Base-by-base conservation (phyloP, 768 basidiomycete species). In the Russula virescens region DNA sequence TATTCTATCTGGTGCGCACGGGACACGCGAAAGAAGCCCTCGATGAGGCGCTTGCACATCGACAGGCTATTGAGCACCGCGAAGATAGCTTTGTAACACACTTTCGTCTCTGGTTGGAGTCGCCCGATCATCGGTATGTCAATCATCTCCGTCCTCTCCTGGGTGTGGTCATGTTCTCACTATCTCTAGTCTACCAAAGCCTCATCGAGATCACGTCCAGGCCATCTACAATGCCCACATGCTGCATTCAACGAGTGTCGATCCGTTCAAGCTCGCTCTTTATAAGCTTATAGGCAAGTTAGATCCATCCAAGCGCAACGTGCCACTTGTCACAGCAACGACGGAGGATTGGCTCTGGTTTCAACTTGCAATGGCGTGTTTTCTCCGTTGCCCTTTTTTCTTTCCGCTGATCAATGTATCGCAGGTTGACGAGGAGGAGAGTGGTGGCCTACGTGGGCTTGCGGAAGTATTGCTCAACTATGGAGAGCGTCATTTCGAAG, bases 271-370 rank as follows among this genome's bases (percentile, higher is more conserved):
- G 72, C 85, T 95, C 58, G 95, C 94, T 0, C 74, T 99, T 35
- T 98, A 97, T 79, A 98, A 97, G 73, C 78, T 99, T 40, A 89
- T 98, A 80, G 96, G 94, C 48, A 90, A 90, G 69, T 82, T 96
- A 56, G 97, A 99, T 68, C 85, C 93, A 1, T 75, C 82, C 5
- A 80, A 90, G 60, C 81, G 94, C 52, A 88, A 84, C 68, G 86
- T 95, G 2, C 82, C 85, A 6, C 83, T 86, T 45, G 93, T 98
- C 5, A 98, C 94, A 0, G 82, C 83, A 11, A 95, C 94, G 1
- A 94, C 92, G 2, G 97, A 98, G 72, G 97, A 99, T 73, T 99
- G 96, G 96, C 78, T 98, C 40, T 99, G 96, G 96, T 87, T 95
- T 78, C 95, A 99, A 75, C 81, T 98, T 16, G 81, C 87, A 1